A percentile compares a stretch with the other conserved stretches of the same genome.
phyloP scores from a whole-genome alignment of 306 rosid genomes.

The Cajanus cajan region DNA sequence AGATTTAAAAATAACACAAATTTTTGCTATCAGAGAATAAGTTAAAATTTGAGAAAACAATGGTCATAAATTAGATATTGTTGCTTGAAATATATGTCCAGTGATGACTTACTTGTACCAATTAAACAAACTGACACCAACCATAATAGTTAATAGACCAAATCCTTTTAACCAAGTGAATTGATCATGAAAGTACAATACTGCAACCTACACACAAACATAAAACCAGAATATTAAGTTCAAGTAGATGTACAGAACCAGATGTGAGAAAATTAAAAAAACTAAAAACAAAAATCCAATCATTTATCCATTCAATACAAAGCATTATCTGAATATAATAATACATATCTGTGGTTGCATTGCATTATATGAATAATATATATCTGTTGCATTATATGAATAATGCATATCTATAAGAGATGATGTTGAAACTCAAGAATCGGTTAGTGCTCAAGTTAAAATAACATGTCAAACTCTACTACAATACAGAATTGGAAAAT shows the following conservation, averaged over 20 bases:
- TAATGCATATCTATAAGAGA: not conserved
- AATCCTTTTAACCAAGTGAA: slow-evolving; percentile 88
- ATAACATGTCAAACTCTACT: not conserved
- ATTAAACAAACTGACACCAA: slow-evolving; percentile 94
- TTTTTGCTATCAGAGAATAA: slow-evolving; percentile 2
- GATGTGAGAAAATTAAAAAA: not conserved
- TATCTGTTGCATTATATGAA: not conserved
- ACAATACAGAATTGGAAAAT: not conserved
- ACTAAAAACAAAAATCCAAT: not conserved
- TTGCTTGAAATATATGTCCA: not conserved
- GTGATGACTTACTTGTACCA: slow-evolving; percentile 88
- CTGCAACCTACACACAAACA: slow-evolving; percentile 73
- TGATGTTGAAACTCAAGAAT: not conserved
- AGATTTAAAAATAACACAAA: not conserved
- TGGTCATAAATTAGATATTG: not conserved
- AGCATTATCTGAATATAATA: not conserved
- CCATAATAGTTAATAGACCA: slow-evolving; percentile 74
- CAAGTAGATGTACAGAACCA: slow-evolving; percentile 5
- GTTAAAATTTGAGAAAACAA: not conserved
- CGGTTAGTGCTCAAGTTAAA: not conserved
- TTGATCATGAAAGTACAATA: slow-evolving; percentile 80
- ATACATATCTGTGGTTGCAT: not conserved
- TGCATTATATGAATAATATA: not conserved
- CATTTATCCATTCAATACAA: not conserved
- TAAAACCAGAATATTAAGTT: slow-evolving; percentile 26